Base-by-base conservation (phyloP, 2,329 filamentous ascomycete genomes). In the Fusarium nodosum region DNA sequence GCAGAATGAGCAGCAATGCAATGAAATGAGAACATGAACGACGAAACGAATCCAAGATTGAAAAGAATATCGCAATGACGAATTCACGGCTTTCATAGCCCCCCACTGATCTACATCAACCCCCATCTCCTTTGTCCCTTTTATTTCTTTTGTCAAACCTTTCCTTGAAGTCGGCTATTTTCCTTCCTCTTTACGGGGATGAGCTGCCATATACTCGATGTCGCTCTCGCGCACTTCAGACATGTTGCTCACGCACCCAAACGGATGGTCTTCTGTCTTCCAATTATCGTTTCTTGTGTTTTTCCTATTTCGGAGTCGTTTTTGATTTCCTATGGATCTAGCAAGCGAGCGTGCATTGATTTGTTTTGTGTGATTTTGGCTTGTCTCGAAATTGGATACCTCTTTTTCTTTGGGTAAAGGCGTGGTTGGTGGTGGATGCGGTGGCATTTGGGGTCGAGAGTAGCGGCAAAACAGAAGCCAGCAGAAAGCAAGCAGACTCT, bases 171-270 rank as follows among this genome's bases (percentile, higher is more conserved):
- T 71, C 57, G 72, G 65, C 64, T 71, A 66, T 64, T 70, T 70
- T 67, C 56, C 63, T 75, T 69, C 61, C 66, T 65, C 60, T 55
- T 60, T 44, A 46, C 56, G 63, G 70, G 70, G 68, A 72, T 65
- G 68, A 71, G 70, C 69, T 66, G 71, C 66, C 69, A 75, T 75
- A 77, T 71, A 76, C 66, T 74, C 60, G 72, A 75, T 61, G 74
- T 76, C 68, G 74, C 77, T 76, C 72, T 75, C 72, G 74, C 73
- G 76, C 75, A 78, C 72, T 77, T 76, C 78, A 83, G 80, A 82
- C 72, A 77, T 79, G 80, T 81, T 83, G 83, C 83, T 84, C 83
- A 84, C 83, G 82, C 83, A 84, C 77, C 74, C 75, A 78, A 74
- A 78, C 71, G 76, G 72, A 75, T 70, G 72, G 76, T 79, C 77